These are phyloP conservation scores for Verticillium zaregamsianum DNA, from an alignment of 2,329 filamentous ascomycete genomes.

Conservation along the genomic window DNA sequence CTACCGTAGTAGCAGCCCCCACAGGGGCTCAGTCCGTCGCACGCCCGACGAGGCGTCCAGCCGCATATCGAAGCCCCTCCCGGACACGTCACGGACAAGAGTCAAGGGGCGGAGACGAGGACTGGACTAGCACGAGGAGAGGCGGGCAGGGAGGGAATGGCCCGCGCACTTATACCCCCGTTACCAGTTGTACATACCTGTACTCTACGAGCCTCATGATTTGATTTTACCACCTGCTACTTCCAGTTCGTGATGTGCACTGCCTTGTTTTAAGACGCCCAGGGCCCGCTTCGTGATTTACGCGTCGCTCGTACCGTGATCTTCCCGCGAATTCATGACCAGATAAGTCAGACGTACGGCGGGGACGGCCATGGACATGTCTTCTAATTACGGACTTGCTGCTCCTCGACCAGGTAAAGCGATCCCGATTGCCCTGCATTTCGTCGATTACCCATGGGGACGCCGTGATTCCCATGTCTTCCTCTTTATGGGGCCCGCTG, in stretches of 20 bases:
- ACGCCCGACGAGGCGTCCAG: slow-evolving; percentile 42
- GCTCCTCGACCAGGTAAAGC: neutral
- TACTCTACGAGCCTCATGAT: neutral
- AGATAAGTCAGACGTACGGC: neutral
- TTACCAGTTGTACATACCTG: neutral
- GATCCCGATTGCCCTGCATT: neutral
- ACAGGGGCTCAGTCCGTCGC: slow-evolving; percentile 30
- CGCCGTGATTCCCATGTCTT: neutral
- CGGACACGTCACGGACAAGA: slow-evolving; percentile 35
- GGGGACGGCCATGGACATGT: neutral
- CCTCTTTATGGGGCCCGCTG: neutral
- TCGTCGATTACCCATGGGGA: neutral
- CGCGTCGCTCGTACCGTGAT: neutral
- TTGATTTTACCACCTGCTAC: neutral
- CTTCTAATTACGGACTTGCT: neutral
- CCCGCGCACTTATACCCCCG: neutral
- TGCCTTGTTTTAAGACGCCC: neutral
- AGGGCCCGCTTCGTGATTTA: neutral
- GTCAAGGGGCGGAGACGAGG: slow-evolving; percentile 34
- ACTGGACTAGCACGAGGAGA: slow-evolving; percentile 30
- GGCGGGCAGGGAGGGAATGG: slow-evolving; percentile 11
- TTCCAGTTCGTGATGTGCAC: neutral
- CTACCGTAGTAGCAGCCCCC: slow-evolving; percentile 28
- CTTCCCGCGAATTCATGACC: neutral
- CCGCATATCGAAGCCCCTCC: slow-evolving; percentile 43